Evolutionary conservation across 129 eudicot genomes (phyloP).

Genomic region (Chrysanthemum makinoi): DNA sequence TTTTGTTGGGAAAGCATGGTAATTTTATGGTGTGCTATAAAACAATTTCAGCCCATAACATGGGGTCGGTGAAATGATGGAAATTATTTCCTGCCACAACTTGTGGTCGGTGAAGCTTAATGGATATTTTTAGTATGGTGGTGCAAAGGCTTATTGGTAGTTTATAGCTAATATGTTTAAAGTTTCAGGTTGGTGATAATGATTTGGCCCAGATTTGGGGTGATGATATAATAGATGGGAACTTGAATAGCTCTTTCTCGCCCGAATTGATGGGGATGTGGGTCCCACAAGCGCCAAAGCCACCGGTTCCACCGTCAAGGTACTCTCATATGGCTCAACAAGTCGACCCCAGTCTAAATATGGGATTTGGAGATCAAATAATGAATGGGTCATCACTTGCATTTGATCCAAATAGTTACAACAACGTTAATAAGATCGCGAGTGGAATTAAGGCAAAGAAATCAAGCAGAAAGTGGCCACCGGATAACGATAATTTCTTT

Average conservation of each 20-base stretch:
- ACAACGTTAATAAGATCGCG: background rate
- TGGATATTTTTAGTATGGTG: too few relatives aligned
- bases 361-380: slow-evolving; percentile 38
- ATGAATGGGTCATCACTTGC: slow-evolving; percentile 23
- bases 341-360: slow-evolving; percentile 26
- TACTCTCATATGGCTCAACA: slow-evolving; percentile 14
- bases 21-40: too few relatives aligned
- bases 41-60: too few relatives aligned
- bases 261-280: slow-evolving; percentile 51
- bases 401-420: slow-evolving; percentile 12
- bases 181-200: slow-evolving; percentile 10
- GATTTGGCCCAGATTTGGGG: slow-evolving; percentile 64
- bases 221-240: slow-evolving; percentile 42
- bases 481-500: slow-evolving; percentile 52
- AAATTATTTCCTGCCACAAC: too few relatives aligned
- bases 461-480: slow-evolving; percentile 36
- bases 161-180: too few relatives aligned
- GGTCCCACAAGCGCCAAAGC: slow-evolving; percentile 70
- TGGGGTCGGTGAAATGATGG: too few relatives aligned
- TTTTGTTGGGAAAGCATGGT: too few relatives aligned
- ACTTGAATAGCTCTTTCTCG: slow-evolving; percentile 24
- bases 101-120: too few relatives aligned
- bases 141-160: too few relatives aligned
- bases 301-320: background rate
- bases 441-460: slow-evolving; percentile 15